Conservation (phyloP, 495 filamentous ascomycete species). For the Podospora australis region DNA sequence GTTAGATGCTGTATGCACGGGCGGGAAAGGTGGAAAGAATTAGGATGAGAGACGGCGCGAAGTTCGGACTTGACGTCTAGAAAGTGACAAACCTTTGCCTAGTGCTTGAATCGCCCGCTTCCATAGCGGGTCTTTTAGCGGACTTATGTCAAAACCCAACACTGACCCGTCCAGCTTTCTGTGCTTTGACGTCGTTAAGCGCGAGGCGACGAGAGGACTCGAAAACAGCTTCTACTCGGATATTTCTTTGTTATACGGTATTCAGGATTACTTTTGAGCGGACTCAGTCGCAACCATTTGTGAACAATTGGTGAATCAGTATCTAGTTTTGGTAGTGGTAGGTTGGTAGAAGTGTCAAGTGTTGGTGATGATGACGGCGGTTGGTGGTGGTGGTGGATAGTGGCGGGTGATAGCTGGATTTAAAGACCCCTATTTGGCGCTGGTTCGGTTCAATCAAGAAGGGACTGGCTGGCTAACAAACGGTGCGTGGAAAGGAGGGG, state of each 20-base stretch:
- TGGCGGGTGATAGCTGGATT: not conserved
- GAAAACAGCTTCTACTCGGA: not conserved
- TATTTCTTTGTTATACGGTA: not conserved
- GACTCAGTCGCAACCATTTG: not conserved
- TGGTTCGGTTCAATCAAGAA: not conserved
- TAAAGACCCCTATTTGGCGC: not conserved
- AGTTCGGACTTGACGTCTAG: too few relatives aligned
- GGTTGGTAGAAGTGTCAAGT: too few relatives aligned
- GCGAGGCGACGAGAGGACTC: too few relatives aligned
- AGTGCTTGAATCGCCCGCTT: conserved; percentile 42
- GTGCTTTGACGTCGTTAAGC: too few relatives aligned
- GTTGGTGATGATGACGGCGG: too few relatives aligned
- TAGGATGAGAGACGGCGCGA: not conserved
- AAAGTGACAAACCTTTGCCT: conserved; percentile 43
- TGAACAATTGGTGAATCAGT: too few relatives aligned
- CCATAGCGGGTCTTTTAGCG: conserved; percentile 45
- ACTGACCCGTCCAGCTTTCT: conserved; percentile 10
- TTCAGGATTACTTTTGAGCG: not conserved
- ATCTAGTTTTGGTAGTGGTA: too few relatives aligned
- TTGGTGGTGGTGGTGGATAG: too few relatives aligned
- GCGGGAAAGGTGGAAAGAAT: not conserved
- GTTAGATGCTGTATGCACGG: conserved; percentile 8
- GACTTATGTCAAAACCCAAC: conserved; percentile 15
- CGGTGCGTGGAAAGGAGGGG: too few relatives aligned
- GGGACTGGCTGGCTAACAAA: not conserved